phyloP scores from a whole-genome alignment of 345 rosid species.

The Gossypium rotundifolium region DNA sequence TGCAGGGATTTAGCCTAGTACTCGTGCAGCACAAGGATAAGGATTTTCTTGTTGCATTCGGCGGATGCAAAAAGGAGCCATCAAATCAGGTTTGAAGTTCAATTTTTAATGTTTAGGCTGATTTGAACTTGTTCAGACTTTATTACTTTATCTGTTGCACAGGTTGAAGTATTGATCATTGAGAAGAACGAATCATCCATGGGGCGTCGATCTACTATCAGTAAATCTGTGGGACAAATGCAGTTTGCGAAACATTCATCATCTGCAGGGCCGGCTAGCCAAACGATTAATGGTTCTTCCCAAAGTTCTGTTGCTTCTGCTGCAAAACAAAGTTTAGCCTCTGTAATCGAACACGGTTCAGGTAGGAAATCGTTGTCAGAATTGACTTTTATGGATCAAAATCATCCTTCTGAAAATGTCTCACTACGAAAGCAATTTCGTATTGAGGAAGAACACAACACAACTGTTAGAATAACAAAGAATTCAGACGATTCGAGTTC shows the following conservation, averaged over 20 bases:
- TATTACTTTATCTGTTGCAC: slow-evolving; percentile 21
- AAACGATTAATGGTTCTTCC: slow-evolving; percentile 49
- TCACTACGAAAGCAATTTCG: slow-evolving; percentile 69
- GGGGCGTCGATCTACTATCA: slow-evolving; percentile 38
- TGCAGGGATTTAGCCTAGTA: slow-evolving; percentile 86
- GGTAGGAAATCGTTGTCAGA: slow-evolving; percentile 90
- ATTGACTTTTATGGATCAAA: slow-evolving; percentile 42
- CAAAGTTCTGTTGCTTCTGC: slow-evolving; percentile 53
- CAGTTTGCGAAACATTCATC: slow-evolving; percentile 53
- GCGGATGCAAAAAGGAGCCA: slow-evolving; percentile 77
- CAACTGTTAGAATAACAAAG: slow-evolving; percentile 39
- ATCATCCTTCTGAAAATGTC: slow-evolving; percentile 57
- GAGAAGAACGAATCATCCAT: slow-evolving; percentile 67
- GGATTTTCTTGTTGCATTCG: slow-evolving; percentile 91
- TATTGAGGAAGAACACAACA: slow-evolving; percentile 52
- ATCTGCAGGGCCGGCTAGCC: slow-evolving; percentile 42
- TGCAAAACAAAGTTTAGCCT: slow-evolving; percentile 64
- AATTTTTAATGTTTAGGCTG: neutral
- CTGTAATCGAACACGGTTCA: slow-evolving; percentile 78
- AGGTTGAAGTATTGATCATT: slow-evolving; percentile 75
- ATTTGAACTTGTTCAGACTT: neutral
- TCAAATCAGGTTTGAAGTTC: slow-evolving; percentile 70
- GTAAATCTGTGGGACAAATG: slow-evolving; percentile 42
- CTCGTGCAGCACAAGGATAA: slow-evolving; percentile 84
- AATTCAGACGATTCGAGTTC: slow-evolving; percentile 47